phyloP scores from a whole-genome alignment of 1,139 yeast species.

The Geotrichum carabidarum region DNA sequence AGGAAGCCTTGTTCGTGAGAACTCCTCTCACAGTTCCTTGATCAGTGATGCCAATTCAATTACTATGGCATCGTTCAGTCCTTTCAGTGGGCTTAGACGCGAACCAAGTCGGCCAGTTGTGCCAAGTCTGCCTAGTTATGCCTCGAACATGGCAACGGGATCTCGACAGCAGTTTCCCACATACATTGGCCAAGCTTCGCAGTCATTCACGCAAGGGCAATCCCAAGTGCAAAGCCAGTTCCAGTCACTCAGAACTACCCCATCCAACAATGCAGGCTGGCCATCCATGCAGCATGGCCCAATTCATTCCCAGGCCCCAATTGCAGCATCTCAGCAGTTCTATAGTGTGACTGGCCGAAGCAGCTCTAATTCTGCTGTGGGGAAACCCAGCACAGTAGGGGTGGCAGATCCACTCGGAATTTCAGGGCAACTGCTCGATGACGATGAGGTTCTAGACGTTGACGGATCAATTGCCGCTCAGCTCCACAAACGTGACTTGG shows the following conservation, averaged over 20 bases:
- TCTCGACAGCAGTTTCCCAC: too few relatives aligned
- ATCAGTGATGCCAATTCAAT: not conserved
- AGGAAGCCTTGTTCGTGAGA: not conserved
- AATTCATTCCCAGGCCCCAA: not conserved
- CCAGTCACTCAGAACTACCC: constrained; percentile 2
- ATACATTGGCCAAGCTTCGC: too few relatives aligned
- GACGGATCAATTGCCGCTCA: constrained; percentile 27
- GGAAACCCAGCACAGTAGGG: not conserved
- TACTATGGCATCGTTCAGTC: not conserved
- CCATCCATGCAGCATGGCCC: not conserved
- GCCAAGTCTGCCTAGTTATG: not conserved
- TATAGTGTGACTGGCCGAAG: constrained; percentile 1
- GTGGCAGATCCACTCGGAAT: not conserved
- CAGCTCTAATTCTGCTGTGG: constrained; percentile 3
- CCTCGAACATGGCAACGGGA: too few relatives aligned
- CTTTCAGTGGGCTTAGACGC: constrained; percentile 1
- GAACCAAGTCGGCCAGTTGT: not conserved
- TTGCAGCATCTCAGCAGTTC: not conserved
- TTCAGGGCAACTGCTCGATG: not conserved
- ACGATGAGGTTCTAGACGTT: constrained; percentile 26
- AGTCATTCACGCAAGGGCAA: not conserved
- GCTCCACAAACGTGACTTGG: constrained; percentile 21
- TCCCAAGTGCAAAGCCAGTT: constrained; percentile 3
- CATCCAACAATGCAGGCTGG: not conserved
- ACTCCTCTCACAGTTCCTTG: not conserved